Evolutionary conservation across 768 basidiomycete genomes (phyloP).

Genomic region (Nidularia sp.): DNA sequence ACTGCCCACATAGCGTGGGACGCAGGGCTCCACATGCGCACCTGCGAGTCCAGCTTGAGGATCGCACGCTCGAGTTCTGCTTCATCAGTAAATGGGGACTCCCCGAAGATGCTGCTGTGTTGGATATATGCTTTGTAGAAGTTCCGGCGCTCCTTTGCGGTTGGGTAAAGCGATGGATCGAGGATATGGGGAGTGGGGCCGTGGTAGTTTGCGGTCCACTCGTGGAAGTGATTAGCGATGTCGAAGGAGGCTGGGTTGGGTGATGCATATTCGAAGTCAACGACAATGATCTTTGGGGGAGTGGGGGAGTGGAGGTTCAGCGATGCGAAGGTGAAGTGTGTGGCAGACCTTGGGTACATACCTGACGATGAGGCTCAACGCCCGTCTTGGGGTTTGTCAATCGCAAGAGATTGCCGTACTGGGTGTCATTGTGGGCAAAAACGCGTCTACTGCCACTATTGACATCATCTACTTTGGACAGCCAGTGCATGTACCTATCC

Average conservation of each 20-base stretch:
- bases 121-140: conserved; percentile 85
- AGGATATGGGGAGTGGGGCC: conserved; percentile 64
- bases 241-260: conserved; percentile 93
- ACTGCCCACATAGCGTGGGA: conserved; percentile 91
- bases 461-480: conserved; percentile 53
- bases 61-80: conserved; percentile 41
- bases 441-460: conserved; percentile 63
- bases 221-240: conserved; percentile 95
- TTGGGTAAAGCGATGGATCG: conserved; percentile 66
- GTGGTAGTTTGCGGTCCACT: conserved; percentile 95
- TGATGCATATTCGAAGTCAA: conserved; percentile 96
- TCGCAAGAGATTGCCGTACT: conserved; percentile 89
- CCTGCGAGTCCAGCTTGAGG: conserved; percentile 68
- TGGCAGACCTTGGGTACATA: conserved; percentile 22
- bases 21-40: conserved; percentile 84
- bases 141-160: conserved; percentile 63
- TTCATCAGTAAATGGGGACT: conserved; percentile 21
- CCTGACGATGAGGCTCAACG: conserved; percentile 75
- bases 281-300: conserved; percentile 75
- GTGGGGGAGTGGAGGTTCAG: background rate
- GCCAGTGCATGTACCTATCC: conserved; percentile 67
- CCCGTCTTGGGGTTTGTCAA: conserved; percentile 54
- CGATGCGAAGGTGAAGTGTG: background rate
- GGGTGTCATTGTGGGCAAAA: conserved; percentile 92
- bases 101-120: conserved; percentile 34